Evolutionary conservation across 257 asterid species (phyloP).

Genomic region (Fraxinus americana): DNA sequence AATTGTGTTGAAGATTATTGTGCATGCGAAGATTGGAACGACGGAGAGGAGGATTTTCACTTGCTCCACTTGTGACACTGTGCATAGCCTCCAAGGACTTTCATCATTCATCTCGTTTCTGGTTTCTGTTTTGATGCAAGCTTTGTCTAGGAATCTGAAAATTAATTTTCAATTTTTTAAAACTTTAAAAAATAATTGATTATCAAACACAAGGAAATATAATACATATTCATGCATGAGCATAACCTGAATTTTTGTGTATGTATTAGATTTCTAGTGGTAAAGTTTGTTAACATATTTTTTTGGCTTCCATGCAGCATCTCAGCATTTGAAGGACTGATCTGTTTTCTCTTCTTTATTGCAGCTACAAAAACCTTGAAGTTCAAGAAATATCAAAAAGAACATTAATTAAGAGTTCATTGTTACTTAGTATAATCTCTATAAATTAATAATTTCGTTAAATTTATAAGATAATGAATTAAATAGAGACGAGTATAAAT

Average conservation of each 20-base stretch:
- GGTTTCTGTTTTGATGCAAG: constrained; percentile 48
- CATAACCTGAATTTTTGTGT: constrained; percentile 59
- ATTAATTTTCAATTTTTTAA: no score
- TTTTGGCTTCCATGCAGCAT: constrained; percentile 48
- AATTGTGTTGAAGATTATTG: constrained; percentile 76
- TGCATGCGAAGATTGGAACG: constrained; percentile 70
- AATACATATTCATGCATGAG: not conserved
- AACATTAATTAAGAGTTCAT: not conserved
- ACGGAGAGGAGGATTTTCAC: constrained; percentile 64
- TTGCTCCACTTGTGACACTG: constrained; percentile 68
- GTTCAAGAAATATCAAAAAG: not conserved
- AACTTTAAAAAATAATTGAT: no score
- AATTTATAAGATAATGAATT: not conserved
- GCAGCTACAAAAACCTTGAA: constrained; percentile 70
- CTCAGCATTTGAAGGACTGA: constrained; percentile 60
- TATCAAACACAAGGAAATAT: no score
- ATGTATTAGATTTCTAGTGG: constrained; percentile 41
- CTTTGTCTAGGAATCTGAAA: constrained; percentile 67
- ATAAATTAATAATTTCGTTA: no score
- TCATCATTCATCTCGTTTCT: constrained; percentile 28
- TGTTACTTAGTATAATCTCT: no score
- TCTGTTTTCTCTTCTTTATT: constrained; percentile 67
- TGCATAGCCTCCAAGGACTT: constrained; percentile 71
- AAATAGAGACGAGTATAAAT: not conserved
- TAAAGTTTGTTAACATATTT: constrained; percentile 13